phyloP scores from a whole-genome alignment of 495 filamentous ascomycete species.

The Aspergillus taichungensis region DNA sequence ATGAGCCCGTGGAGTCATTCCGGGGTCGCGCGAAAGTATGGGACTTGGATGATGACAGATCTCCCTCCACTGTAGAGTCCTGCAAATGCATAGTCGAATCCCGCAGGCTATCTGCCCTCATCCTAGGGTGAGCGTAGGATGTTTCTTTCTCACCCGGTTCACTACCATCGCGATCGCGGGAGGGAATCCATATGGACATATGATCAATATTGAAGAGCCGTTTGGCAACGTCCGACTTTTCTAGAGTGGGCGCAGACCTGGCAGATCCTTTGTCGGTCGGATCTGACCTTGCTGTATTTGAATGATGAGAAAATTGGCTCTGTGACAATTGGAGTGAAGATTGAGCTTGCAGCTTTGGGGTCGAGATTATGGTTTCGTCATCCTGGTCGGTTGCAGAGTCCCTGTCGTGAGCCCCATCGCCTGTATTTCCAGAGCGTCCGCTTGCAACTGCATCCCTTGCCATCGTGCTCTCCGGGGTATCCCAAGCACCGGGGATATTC shows the following conservation, averaged over 20 bases:
- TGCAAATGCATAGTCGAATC: constrained; percentile 14
- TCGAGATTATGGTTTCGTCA: constrained; percentile 15
- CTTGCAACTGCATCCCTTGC: background rate
- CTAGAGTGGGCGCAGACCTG: constrained; percentile 11
- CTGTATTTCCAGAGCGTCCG: background rate
- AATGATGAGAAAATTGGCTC: constrained; percentile 4
- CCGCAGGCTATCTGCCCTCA: constrained; percentile 12
- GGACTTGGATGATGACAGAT: constrained; percentile 21
- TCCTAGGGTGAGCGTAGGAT: constrained; percentile 2
- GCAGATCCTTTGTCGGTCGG: constrained; percentile 12
- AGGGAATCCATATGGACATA: constrained; percentile 29
- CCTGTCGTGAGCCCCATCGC: background rate
- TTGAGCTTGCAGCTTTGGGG: constrained; percentile 21
- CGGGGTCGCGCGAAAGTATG: constrained; percentile 15
- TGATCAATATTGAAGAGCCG: constrained; percentile 27
- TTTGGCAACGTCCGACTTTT: constrained; percentile 24
- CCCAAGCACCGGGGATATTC: constrained; percentile 56
- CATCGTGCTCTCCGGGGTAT: constrained; percentile 24
- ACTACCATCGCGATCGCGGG: constrained; percentile 8
- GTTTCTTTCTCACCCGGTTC: constrained; percentile 1
- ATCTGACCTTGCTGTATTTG: constrained; percentile 7
- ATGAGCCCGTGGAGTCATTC: constrained; percentile 12
- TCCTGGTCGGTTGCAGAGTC: constrained; percentile 2
- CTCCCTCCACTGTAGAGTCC: constrained; percentile 19
- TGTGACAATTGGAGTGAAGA: constrained; percentile 10